Evolutionary conservation across 139 green algal genomes (phyloP), one percentile per base, ranked within the genome.

Genomic region (Auxenochlorella pyrenoidosa): DNA sequence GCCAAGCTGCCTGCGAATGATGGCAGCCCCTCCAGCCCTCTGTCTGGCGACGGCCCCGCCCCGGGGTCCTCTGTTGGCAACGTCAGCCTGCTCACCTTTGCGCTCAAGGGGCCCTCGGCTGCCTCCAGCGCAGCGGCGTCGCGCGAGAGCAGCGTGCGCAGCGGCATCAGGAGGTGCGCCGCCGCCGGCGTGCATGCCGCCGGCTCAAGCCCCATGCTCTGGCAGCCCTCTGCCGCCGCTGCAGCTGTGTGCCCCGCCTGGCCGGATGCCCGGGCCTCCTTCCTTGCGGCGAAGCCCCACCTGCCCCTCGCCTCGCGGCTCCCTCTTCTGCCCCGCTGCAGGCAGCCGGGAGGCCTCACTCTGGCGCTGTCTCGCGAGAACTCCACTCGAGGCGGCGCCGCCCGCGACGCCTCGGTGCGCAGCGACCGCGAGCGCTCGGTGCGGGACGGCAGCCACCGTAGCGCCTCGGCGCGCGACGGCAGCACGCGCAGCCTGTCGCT

Each of bases 291-390:
- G 18, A 2, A 63, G 54, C 30, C 26, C 66, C 70, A 76, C 0
- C 34, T 47, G n/a, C 10, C 34, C 70, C 70, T 34, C 10, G 63
- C 63, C 28, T 3, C 75, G 22, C 12, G 10, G 0, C 16, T 8
- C 51, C 34, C 72, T 34, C 70, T 12, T 30, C 12, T 70, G 22
- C 76, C 32, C 47, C 32, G 0, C 4, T 66, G 72, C 83, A 87
- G 83, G 82, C 83, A 87, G 54, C 78, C 78, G 30, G 86, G 86
- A 32, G 86, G 78, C 51, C 78, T 89, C 1, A 83, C 54, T 58
- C 38, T 65, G 21, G 86, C 86, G 0, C 78, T 89, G 65, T 89
- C 86, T 3, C 71, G 86, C 0, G 86, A 89, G 24, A 59, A 44
- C 40, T 86, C 75, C 5, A 36, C 81, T 10, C 79, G 79, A 0